Conservation (phyloP, 129 eudicot species). For the Lonicera japonica region DNA sequence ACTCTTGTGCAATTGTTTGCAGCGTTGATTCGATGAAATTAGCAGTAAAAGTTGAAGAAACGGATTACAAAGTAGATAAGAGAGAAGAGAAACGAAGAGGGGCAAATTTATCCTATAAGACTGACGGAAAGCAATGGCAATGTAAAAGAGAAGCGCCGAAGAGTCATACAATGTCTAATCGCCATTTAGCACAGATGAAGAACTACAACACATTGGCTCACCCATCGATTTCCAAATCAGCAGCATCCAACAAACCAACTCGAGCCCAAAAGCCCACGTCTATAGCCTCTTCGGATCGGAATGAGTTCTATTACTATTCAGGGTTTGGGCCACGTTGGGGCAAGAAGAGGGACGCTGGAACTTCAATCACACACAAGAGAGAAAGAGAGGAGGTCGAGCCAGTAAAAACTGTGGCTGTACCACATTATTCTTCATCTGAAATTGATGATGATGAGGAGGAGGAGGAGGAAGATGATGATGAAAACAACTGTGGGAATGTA, state of each 20-base stretch:
- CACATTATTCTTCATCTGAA: neutral
- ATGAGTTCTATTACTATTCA: slow-evolving; percentile 58
- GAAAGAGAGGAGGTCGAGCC: slow-evolving; percentile 6
- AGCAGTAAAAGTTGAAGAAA: no score
- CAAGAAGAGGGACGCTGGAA: slow-evolving; percentile 37
- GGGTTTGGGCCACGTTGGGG: slow-evolving; percentile 93
- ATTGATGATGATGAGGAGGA: slow-evolving; percentile 20
- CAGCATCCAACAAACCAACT: slow-evolving; percentile 11
- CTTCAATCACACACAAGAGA: neutral
- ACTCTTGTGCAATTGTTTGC: no score
- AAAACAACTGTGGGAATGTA: neutral
- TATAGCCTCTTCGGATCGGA: slow-evolving; percentile 24
- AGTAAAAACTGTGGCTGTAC: neutral
- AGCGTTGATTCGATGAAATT: no score
- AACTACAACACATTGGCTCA: slow-evolving; percentile 10
- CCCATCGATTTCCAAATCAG: neutral
- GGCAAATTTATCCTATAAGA: slow-evolving; percentile 28
- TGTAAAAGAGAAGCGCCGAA: slow-evolving; percentile 38
- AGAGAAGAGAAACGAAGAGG: slow-evolving; percentile 14
- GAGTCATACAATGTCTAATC: slow-evolving; percentile 37
- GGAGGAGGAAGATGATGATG: slow-evolving; percentile 28
- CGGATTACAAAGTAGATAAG: neutral
- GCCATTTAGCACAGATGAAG: slow-evolving; percentile 24
- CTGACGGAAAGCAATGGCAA: slow-evolving; percentile 49
- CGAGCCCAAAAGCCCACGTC: slow-evolving; percentile 26